Conservation (phyloP, 2,329 filamentous ascomycete genomes). For the Aspergillus pseudonomiae region DNA sequence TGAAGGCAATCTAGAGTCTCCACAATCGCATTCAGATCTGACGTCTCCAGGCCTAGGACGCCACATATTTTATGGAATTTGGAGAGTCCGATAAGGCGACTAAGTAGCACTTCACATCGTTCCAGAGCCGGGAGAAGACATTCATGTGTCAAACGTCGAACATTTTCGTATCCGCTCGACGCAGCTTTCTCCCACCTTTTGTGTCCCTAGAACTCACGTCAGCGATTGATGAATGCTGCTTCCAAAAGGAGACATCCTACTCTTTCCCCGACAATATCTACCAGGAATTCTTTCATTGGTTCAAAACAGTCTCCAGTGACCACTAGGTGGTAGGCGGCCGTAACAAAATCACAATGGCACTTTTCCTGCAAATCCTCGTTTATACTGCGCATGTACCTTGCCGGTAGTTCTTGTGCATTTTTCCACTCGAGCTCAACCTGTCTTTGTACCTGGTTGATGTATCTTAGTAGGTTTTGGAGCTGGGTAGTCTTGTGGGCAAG, state of each 20-base stretch:
- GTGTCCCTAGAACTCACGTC: conserved; percentile 64
- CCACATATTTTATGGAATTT: conserved; percentile 72
- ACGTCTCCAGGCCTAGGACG: conserved; percentile 67
- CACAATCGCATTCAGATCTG: conserved; percentile 62
- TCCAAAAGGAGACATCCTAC: conserved; percentile 50
- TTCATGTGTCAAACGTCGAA: conserved; percentile 79
- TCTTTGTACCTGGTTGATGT: conserved; percentile 77
- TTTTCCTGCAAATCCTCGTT: conserved; percentile 73
- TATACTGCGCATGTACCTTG: conserved; percentile 75
- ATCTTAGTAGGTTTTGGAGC: conserved; percentile 81
- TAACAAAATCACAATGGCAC: conserved; percentile 66
- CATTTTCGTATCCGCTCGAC: conserved; percentile 72
- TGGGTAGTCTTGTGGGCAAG: conserved; percentile 85
- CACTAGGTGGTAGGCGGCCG: conserved; percentile 80
- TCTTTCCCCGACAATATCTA: conserved; percentile 78
- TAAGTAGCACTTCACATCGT: conserved; percentile 77
- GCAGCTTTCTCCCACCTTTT: conserved; percentile 95
- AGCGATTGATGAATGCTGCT: conserved; percentile 6
- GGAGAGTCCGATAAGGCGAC: conserved; percentile 80
- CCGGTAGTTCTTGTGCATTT: conserved; percentile 76
- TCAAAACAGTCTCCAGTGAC: conserved; percentile 79
- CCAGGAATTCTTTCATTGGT: conserved; percentile 81
- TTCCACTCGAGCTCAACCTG: conserved; percentile 84
- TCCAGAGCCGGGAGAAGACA: conserved; percentile 88
- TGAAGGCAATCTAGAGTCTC: conserved; percentile 76